Conservation (phyloP, 2,329 filamentous ascomycete genomes). For the Leptographium flavum region DNA sequence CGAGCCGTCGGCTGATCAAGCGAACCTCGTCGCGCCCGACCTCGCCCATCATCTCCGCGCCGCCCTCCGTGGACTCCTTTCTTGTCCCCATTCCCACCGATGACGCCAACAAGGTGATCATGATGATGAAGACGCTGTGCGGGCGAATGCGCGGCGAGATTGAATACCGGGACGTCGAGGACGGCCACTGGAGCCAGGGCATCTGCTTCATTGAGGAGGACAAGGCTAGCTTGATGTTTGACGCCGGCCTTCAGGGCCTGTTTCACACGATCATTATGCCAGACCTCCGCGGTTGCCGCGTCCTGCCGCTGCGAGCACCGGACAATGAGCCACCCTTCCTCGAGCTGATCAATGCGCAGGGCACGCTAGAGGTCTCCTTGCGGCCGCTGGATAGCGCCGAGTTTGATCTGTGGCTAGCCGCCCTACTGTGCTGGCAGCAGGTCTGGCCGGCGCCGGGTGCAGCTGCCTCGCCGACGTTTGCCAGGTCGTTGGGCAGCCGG, state of each 20-base stretch:
- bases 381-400: slow-evolving; percentile 51
- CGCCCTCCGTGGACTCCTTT: slow-evolving; percentile 45
- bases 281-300: slow-evolving; percentile 60
- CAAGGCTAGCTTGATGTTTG: slow-evolving; percentile 59
- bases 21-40: slow-evolving; percentile 40
- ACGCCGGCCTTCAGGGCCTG: slow-evolving; percentile 50
- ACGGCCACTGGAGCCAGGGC: slow-evolving; percentile 53
- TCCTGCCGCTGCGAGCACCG: slow-evolving; percentile 38
- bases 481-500: slow-evolving; percentile 20
- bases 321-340: slow-evolving; percentile 33
- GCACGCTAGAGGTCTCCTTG: slow-evolving; percentile 47
- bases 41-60: slow-evolving; percentile 38
- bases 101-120: slow-evolving; percentile 57
- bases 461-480: slow-evolving; percentile 22
- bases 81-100: slow-evolving; percentile 45
- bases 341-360: slow-evolving; percentile 38
- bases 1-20: slow-evolving; percentile 38
- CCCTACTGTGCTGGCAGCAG: slow-evolving; percentile 69
- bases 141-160: slow-evolving; percentile 69
- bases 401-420: slow-evolving; percentile 67
- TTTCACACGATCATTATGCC: slow-evolving; percentile 55
- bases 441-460: slow-evolving; percentile 34
- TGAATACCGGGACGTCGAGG: slow-evolving; percentile 51
- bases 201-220: slow-evolving; percentile 68
- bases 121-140: slow-evolving; percentile 63